Evolutionary conservation across 1,139 yeast species (phyloP).

Genomic region (Nematodospora anomalae): DNA sequence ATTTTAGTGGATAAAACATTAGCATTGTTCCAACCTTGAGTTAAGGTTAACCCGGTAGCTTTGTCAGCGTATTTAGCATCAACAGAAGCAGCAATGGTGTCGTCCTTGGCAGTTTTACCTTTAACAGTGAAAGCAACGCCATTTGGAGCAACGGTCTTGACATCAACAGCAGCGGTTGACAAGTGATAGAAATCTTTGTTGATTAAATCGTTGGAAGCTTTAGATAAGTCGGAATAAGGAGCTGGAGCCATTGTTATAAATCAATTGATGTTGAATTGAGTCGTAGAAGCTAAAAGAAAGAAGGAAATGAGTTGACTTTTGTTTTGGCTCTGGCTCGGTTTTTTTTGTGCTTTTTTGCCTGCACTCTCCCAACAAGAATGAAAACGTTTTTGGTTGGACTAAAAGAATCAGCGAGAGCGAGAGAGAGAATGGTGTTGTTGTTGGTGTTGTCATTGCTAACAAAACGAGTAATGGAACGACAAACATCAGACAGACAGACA

Average conservation of each 20-base stretch:
- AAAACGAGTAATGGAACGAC: too few relatives aligned
- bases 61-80: conserved; percentile 95
- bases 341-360: too few relatives aligned
- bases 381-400: too few relatives aligned
- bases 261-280: conserved; percentile 2
- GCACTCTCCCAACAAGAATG: too few relatives aligned
- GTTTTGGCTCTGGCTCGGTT: too few relatives aligned
- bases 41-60: conserved; percentile 86
- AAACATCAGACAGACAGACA: too few relatives aligned
- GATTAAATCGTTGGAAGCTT: conserved; percentile 85
- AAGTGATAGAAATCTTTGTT: conserved; percentile 92
- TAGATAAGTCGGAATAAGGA: conserved; percentile 86
- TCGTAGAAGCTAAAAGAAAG: background rate
- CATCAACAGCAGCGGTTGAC: conserved; percentile 83
- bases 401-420: too few relatives aligned
- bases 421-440: too few relatives aligned
- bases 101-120: conserved; percentile 85
- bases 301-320: too few relatives aligned
- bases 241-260: conserved; percentile 52
- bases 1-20: conserved; percentile 90
- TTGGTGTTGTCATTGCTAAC: too few relatives aligned
- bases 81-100: conserved; percentile 82
- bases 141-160: conserved; percentile 92
- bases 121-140: conserved; percentile 94
- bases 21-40: conserved; percentile 98